These are phyloP conservation scores for Carpinus viminea DNA, from an alignment of 306 rosid genomes.

Conservation along the genomic window DNA sequence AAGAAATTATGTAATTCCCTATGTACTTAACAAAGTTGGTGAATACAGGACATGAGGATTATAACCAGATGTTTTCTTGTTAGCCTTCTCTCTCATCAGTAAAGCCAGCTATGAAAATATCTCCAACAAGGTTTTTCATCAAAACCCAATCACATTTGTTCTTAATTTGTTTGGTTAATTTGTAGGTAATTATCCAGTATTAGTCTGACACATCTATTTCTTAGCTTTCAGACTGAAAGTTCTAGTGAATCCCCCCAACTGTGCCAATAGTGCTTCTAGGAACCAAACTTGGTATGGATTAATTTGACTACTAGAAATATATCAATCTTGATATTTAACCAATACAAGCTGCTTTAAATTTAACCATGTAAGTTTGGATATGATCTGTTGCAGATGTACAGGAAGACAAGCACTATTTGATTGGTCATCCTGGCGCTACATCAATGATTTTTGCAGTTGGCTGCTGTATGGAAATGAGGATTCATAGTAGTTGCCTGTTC, in stretches of 20 bases:
- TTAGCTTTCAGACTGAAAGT: not conserved
- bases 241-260: constrained; percentile 55
- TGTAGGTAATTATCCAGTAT: not conserved
- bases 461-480: too few species aligned
- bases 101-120: constrained; percentile 91
- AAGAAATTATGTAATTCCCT: not conserved
- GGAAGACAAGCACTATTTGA: not conserved
- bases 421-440: not conserved
- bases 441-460: too few species aligned
- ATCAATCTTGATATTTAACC: too few species aligned
- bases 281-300: constrained; percentile 48
- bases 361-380: not conserved
- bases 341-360: too few species aligned
- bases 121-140: constrained; percentile 66
- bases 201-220: not conserved
- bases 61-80: constrained; percentile 82
- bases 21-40: constrained; percentile 17
- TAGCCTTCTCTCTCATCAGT: constrained; percentile 91
- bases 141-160: not conserved
- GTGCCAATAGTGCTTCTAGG: constrained; percentile 54
- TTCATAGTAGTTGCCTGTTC: not conserved
- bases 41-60: constrained; percentile 81
- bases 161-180: not conserved
- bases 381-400: not conserved
- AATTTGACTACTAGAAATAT: too few species aligned